Percentiles rank a stretch among this genome's conserved stretches.
Conservation (phyloP, 2,329 filamentous ascomycete genomes). For the Bipolaris sorokiniana region DNA sequence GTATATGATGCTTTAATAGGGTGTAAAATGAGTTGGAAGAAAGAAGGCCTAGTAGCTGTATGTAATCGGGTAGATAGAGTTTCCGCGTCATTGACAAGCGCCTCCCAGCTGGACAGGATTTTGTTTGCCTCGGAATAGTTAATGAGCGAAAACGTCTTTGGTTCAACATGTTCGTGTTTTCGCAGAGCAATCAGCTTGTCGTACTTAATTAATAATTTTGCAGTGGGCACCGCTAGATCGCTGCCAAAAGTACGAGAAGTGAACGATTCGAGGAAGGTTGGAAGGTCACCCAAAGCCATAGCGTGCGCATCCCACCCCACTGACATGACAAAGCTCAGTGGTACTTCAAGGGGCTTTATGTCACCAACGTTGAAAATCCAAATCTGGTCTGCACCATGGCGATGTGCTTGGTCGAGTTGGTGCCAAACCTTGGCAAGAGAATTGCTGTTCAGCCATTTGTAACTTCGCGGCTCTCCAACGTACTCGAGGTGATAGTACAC, state of each 20-base stretch:
- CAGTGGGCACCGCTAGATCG: slow-evolving; percentile 11
- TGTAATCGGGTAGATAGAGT: slow-evolving; percentile 60
- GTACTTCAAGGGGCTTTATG: slow-evolving; percentile 61
- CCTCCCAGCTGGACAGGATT: slow-evolving; percentile 60
- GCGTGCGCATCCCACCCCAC: slow-evolving; percentile 13
- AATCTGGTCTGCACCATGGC: slow-evolving; percentile 62
- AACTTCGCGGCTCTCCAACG: slow-evolving; percentile 63
- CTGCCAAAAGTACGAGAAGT: slow-evolving; percentile 30
- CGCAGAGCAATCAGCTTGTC: slow-evolving; percentile 55
- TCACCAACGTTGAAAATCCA: slow-evolving; percentile 71
- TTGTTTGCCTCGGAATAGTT: slow-evolving; percentile 67
- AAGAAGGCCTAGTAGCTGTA: slow-evolving; percentile 58
- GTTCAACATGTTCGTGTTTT: slow-evolving; percentile 59
- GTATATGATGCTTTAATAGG: slow-evolving; percentile 61
- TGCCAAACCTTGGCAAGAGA: slow-evolving; percentile 67
- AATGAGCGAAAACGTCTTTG: slow-evolving; percentile 48
- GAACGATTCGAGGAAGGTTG: slow-evolving; percentile 48
- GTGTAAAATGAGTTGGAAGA: slow-evolving; percentile 66
- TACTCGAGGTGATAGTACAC: slow-evolving; percentile 69
- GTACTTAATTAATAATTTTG: slow-evolving; percentile 6
- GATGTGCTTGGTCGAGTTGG: slow-evolving; percentile 66
- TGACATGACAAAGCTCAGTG: slow-evolving; percentile 1
- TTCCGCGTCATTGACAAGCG: slow-evolving; percentile 59
- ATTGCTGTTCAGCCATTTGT: slow-evolving; percentile 66
- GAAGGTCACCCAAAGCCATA: slow-evolving; percentile 53